Percentiles rank a stretch among this genome's conserved stretches.
phyloP scores from a whole-genome alignment of 306 rosid species.

The Pyrus betulifolia region DNA sequence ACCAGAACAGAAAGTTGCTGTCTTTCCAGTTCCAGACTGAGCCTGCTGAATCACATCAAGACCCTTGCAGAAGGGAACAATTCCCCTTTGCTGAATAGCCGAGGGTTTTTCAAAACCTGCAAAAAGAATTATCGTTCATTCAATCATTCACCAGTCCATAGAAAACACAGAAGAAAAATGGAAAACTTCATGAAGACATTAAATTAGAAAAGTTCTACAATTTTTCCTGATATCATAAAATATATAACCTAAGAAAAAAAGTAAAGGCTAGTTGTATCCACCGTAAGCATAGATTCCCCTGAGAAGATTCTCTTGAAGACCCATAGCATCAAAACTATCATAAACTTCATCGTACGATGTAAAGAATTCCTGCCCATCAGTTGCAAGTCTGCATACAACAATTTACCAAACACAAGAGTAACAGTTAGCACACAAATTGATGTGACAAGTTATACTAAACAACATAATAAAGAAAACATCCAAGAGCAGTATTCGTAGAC shows the following conservation, averaged over 20 bases:
- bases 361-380: slow-evolving; percentile 66
- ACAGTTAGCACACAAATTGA: slow-evolving; percentile 1
- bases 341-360: slow-evolving; percentile 56
- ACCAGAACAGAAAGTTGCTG: slow-evolving; percentile 77
- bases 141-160: background rate
- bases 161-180: background rate
- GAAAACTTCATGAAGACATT: background rate
- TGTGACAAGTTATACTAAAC: background rate
- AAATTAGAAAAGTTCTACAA: background rate
- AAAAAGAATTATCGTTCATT: slow-evolving; percentile 1
- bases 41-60: slow-evolving; percentile 86
- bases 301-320: slow-evolving; percentile 70
- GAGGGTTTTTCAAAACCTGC: slow-evolving; percentile 79
- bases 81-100: slow-evolving; percentile 79
- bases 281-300: slow-evolving; percentile 78
- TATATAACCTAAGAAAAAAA: background rate
- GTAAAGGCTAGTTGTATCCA: background rate
- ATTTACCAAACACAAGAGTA: background rate
- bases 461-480: background rate
- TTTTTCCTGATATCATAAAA: background rate
- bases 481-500: background rate
- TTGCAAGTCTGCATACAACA: slow-evolving; percentile 36
- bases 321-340: slow-evolving; percentile 71
- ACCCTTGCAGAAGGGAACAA: slow-evolving; percentile 67
- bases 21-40: slow-evolving; percentile 80